A percentile compares a stretch with the other conserved stretches of the same genome.
These are phyloP conservation scores for Phyllosticta citribraziliensis DNA, from an alignment of 2,329 filamentous ascomycete species.

Conservation along the genomic window DNA sequence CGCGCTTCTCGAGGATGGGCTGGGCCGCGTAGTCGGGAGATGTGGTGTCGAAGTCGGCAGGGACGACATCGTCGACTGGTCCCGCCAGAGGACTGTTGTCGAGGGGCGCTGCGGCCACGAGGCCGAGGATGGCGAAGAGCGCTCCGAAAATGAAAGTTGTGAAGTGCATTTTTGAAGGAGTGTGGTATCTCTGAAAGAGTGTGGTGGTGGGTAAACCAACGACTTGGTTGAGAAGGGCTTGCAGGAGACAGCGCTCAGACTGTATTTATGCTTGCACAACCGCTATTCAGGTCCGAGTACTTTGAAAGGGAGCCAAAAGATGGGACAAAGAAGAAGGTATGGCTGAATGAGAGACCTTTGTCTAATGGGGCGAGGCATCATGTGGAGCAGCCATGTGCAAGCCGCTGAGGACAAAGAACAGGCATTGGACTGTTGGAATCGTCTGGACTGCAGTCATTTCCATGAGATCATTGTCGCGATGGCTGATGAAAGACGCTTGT, in stretches of 20 bases:
- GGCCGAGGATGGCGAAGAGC: neutral
- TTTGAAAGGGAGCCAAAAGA: neutral
- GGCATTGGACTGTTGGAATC: neutral
- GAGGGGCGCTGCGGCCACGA: neutral
- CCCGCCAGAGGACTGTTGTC: neutral
- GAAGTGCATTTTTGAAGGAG: neutral
- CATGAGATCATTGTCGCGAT: neutral
- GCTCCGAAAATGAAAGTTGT: neutral
- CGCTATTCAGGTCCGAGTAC: neutral
- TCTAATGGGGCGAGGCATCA: neutral
- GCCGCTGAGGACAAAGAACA: neutral
- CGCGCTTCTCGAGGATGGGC: neutral
- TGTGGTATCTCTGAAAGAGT: neutral
- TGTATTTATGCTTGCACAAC: neutral
- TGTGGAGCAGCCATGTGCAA: neutral
- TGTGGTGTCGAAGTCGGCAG: neutral
- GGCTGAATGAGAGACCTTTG: neutral
- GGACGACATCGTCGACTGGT: neutral
- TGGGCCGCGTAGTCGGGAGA: neutral
- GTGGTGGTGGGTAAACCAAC: neutral
- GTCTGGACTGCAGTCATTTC: neutral
- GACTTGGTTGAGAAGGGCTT: neutral
- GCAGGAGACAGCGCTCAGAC: neutral
- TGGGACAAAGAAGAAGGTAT: neutral
- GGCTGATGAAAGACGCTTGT: no score